Percentiles rank a stretch among this genome's conserved stretches.
phyloP scores from a whole-genome alignment of 306 rosid species.

The Begonia fuchsioides region DNA sequence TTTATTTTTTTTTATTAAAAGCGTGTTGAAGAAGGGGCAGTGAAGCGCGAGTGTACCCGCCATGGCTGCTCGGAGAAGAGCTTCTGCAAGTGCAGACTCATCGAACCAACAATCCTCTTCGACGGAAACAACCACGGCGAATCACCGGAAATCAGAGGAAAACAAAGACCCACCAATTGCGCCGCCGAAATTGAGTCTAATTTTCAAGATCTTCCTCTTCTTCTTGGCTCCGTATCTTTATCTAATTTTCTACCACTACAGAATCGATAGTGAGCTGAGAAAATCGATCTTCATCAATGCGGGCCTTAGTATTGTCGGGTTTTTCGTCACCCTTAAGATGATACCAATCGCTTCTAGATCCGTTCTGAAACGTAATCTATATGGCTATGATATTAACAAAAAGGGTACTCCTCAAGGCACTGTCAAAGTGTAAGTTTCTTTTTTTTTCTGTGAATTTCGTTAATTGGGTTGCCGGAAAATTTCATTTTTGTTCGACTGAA shows the following conservation, averaged over 20 bases:
- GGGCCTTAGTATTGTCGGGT: slow-evolving; percentile 44
- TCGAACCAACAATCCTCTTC: slow-evolving; percentile 15
- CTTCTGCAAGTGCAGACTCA: slow-evolving; percentile 16
- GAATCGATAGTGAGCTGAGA: slow-evolving; percentile 37
- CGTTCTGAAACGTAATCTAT: slow-evolving; percentile 54
- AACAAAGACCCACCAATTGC: slow-evolving; percentile 45
- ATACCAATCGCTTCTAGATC: slow-evolving; percentile 83
- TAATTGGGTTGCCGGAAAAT: background rate
- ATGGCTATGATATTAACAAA: slow-evolving; percentile 86
- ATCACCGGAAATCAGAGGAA: slow-evolving; percentile 12
- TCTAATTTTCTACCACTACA: slow-evolving; percentile 43
- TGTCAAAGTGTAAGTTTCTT: slow-evolving; percentile 46
- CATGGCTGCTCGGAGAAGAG: slow-evolving; percentile 79
- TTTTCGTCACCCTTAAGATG: slow-evolving; percentile 44
- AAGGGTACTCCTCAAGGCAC: slow-evolving; percentile 73
- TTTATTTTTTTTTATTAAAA: too few relatives aligned
- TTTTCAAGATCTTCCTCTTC: slow-evolving; percentile 50
- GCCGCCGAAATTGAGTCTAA: slow-evolving; percentile 50
- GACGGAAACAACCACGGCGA: slow-evolving; percentile 5
- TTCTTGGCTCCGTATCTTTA: slow-evolving; percentile 46
- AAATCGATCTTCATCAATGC: slow-evolving; percentile 75
- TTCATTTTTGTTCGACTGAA: background rate
- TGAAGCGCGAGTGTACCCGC: slow-evolving; percentile 6
- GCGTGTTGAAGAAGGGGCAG: too few relatives aligned
- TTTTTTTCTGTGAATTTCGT: background rate